phyloP scores from a whole-genome alignment of 2,329 filamentous ascomycete genomes.

The Alternaria brassicicola region DNA sequence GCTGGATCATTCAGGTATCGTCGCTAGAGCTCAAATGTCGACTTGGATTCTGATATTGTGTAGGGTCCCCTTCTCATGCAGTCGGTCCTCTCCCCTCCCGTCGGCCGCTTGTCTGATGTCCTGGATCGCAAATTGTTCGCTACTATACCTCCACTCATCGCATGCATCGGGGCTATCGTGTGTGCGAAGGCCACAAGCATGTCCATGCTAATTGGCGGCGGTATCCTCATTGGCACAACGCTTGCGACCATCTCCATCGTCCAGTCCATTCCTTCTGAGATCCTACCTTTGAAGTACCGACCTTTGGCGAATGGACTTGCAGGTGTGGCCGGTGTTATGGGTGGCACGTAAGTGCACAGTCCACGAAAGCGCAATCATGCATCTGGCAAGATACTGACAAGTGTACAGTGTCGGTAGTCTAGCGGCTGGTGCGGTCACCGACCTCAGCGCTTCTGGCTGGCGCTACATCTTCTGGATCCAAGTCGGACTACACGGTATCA shows the following conservation, averaged over 20 bases:
- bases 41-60: background rate
- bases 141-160: constrained; percentile 59
- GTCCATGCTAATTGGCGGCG: constrained; percentile 63
- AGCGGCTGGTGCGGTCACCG: constrained; percentile 60
- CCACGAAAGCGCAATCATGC: fast-evolving
- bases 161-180: constrained; percentile 60
- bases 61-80: constrained; percentile 65
- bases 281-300: constrained; percentile 63
- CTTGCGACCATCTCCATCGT: constrained; percentile 62
- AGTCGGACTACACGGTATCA: constrained; percentile 59
- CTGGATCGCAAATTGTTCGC: constrained; percentile 62
- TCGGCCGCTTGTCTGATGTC: constrained; percentile 63
- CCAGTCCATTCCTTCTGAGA: constrained; percentile 62
- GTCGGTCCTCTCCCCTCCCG: constrained; percentile 61
- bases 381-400: background rate
- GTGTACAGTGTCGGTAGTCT: constrained; percentile 54
- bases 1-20: constrained; percentile 62
- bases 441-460: constrained; percentile 57
- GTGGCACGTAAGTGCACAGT: constrained; percentile 55
- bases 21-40: fast-evolving
- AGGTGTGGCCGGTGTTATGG: constrained; percentile 58
- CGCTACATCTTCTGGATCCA: constrained; percentile 66
- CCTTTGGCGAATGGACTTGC: constrained; percentile 62
- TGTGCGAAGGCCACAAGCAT: constrained; percentile 63
- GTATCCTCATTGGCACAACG: constrained; percentile 62